phyloP scores from a whole-genome alignment of 495 filamentous ascomycete genomes.

The Penicillium argentinense region DNA sequence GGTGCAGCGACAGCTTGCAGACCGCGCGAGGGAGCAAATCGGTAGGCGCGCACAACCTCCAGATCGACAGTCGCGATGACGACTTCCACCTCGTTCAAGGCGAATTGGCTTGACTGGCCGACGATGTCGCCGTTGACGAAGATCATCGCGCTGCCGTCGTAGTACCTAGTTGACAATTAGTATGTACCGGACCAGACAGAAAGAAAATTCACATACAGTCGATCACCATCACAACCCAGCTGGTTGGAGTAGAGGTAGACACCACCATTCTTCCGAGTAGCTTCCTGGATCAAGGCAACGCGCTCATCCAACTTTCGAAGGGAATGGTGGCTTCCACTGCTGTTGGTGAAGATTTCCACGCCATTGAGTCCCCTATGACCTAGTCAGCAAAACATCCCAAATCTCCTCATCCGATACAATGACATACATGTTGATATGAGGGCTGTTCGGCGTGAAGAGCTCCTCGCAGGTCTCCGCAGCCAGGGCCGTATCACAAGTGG shows the following conservation, averaged over 20 bases:
- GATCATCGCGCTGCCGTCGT: constrained; percentile 72
- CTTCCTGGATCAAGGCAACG: constrained; percentile 69
- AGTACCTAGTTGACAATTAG: constrained; percentile 34
- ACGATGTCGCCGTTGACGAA: constrained; percentile 68
- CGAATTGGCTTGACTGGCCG: constrained; percentile 70
- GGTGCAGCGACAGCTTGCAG: constrained; percentile 33
- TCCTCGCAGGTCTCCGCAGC: constrained; percentile 76
- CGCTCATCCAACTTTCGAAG: constrained; percentile 74
- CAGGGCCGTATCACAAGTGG: constrained; percentile 66
- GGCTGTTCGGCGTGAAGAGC: constrained; percentile 63
- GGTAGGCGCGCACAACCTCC: constrained; percentile 60
- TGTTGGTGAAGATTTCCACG: constrained; percentile 76
- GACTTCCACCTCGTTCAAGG: constrained; percentile 75
- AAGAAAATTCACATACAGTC: constrained; percentile 23
- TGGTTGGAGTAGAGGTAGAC: constrained; percentile 73
- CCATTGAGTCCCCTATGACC: constrained; percentile 21
- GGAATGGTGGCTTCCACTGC: constrained; percentile 66
- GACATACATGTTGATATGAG: neutral
- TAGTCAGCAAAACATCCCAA: constrained; percentile 14
- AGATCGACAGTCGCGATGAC: constrained; percentile 75
- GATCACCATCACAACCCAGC: constrained; percentile 68
- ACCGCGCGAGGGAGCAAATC: constrained; percentile 24
- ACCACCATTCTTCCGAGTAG: constrained; percentile 67
- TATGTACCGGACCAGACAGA: neutral
- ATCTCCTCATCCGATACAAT: neutral